Percentiles rank a stretch among this genome's conserved stretches.
phyloP scores from a whole-genome alignment of 345 rosid genomes.

The Cardamine occulta region DNA sequence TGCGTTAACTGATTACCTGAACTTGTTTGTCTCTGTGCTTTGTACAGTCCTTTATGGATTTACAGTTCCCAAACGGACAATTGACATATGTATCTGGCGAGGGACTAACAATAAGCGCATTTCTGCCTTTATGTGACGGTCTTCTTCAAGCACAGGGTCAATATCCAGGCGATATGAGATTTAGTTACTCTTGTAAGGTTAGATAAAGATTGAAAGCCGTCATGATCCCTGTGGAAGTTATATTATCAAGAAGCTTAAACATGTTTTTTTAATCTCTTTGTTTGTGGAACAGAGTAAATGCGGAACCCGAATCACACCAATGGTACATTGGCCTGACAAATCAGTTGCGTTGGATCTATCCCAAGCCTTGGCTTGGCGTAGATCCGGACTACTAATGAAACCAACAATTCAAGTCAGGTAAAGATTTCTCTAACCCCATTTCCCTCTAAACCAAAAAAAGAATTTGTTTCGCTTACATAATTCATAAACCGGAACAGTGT shows the following conservation, averaged over 20 bases:
- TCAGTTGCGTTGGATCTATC: constrained; percentile 71
- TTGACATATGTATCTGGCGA: constrained; percentile 91
- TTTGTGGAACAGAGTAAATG: constrained; percentile 65
- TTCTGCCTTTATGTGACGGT: constrained; percentile 81
- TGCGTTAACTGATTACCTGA: constrained; percentile 14
- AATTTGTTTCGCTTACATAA: neutral
- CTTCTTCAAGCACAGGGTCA: constrained; percentile 98
- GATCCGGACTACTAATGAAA: constrained; percentile 85
- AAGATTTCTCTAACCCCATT: neutral
- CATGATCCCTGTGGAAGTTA: neutral
- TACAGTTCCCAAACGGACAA: constrained; percentile 97
- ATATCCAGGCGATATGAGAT: constrained; percentile 98
- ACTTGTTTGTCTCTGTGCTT: neutral
- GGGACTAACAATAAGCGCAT: constrained; percentile 88
- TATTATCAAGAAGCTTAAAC: constrained; percentile 4
- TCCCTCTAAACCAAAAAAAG: neutral
- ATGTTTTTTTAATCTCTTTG: constrained; percentile 9
- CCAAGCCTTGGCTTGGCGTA: constrained; percentile 92
- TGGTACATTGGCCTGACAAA: constrained; percentile 90
- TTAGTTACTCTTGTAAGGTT: constrained; percentile 92
- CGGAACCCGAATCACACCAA: constrained; percentile 88
- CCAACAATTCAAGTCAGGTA: constrained; percentile 87
- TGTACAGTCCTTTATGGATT: constrained; percentile 81
- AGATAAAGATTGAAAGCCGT: neutral
- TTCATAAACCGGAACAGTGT: constrained; percentile 47